Evolutionary conservation across 1,139 yeast genomes (phyloP).

Genomic region (Yamadazyma diddensiae): DNA sequence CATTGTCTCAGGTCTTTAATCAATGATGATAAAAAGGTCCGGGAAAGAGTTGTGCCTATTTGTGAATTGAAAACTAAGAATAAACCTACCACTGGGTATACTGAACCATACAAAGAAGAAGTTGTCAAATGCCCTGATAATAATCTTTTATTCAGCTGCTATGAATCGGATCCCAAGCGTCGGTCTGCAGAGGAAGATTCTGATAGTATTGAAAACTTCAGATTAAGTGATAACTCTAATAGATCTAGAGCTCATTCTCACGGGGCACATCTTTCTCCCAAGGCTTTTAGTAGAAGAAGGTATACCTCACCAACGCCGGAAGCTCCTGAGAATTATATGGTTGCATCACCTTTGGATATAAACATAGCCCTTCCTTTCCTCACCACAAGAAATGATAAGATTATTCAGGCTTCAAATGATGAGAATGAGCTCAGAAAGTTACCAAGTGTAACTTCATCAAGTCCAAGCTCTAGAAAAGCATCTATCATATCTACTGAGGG

Average conservation of each 20-base stretch:
- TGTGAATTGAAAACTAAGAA: conserved; percentile 61
- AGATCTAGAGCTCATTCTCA: conserved; percentile 1
- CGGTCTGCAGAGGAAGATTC: conserved; percentile 5
- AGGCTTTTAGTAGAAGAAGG: conserved; percentile 3
- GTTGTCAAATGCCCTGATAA: conserved; percentile 58
- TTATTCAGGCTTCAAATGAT: conserved; percentile 22
- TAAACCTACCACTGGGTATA: conserved; percentile 29
- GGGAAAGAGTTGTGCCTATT: conserved; percentile 56
- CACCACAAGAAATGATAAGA: conserved; percentile 40
- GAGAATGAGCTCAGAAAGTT: conserved; percentile 19
- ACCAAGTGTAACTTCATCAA: conserved; percentile 10
- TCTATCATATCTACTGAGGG: conserved; percentile 16
- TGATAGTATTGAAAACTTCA: conserved; percentile 13
- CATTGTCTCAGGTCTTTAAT: conserved; percentile 20
- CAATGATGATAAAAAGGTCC: conserved; percentile 25
- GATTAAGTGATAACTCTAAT: conserved; percentile 7
- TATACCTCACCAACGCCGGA: conserved; percentile 3
- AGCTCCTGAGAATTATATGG: conserved; percentile 19
- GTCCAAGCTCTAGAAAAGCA: conserved; percentile 23
- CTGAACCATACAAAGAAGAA: conserved; percentile 59
- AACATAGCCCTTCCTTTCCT: conserved; percentile 46
- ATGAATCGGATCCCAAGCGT: conserved; percentile 26
- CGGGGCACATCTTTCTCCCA: not conserved
- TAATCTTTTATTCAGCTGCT: conserved; percentile 58
- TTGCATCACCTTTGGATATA: conserved; percentile 46